Conservation (phyloP, 1,284 basidiomycete genomes). For the Sporisorium sorghi region DNA sequence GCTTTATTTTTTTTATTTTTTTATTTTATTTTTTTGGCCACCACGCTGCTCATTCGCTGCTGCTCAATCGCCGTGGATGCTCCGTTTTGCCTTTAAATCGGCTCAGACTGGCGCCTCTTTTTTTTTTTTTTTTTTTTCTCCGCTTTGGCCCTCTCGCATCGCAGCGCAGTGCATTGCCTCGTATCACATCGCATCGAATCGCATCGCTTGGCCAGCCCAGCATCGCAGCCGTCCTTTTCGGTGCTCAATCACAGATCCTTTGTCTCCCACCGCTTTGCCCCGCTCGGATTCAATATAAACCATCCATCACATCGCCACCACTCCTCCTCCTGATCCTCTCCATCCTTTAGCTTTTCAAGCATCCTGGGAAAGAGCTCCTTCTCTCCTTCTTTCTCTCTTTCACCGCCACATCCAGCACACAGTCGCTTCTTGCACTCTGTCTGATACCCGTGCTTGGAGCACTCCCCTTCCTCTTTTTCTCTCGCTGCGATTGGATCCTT, state of each 20-base stretch:
- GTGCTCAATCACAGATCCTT: not conserved
- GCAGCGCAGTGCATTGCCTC: no score
- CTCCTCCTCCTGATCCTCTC: not conserved
- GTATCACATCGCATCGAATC: conserved; percentile 7
- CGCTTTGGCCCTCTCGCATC: not conserved
- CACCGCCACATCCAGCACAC: conserved; percentile 2
- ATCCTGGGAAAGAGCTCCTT: not conserved
- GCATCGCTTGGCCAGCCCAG: no score
- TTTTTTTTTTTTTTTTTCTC: no score
- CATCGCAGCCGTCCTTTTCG: no score
- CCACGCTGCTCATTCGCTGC: not conserved
- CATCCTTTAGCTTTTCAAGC: no score
- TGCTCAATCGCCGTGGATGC: not conserved
- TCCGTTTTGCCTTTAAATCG: not conserved
- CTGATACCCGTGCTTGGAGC: conserved; percentile 34
- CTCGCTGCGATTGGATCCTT: not conserved
- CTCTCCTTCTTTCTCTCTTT: conserved; percentile 7
- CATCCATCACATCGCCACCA: not conserved
- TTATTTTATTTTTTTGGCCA: no score
- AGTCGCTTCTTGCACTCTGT: conserved; percentile 14
- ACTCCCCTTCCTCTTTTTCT: no score
- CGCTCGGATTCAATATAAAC: conserved; percentile 26
- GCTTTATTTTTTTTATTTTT: no score
- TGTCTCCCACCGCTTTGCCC: conserved; percentile 20
- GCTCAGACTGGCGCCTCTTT: not conserved